Percentiles rank a stretch among this genome's conserved stretches.
Evolutionary conservation across 2,329 filamentous ascomycete species (phyloP).

Genomic region (Ophiostoma pallidulum): DNA sequence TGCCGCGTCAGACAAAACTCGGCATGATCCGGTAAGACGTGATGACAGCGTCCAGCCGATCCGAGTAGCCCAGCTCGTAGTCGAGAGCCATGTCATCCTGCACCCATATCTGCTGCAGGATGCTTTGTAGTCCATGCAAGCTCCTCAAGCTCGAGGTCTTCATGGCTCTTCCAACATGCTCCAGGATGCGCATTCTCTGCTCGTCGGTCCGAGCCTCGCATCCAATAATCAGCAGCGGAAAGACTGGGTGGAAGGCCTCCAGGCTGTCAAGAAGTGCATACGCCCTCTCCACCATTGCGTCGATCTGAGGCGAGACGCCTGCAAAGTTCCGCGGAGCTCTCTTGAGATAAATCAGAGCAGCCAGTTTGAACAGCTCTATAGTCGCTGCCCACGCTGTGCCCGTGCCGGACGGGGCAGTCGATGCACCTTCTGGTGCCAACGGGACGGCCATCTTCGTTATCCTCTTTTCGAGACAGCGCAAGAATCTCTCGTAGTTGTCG

Average conservation of each 20-base stretch:
- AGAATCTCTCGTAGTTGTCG: constrained; percentile 1
- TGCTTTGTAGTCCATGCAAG: constrained; percentile 1
- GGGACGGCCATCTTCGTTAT: not conserved
- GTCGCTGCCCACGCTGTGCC: not conserved
- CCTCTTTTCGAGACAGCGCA: constrained; percentile 5
- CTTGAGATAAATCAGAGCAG: constrained; percentile 8
- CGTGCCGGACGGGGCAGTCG: not conserved
- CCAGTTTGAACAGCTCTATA: constrained; percentile 6
- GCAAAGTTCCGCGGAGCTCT: constrained; percentile 8
- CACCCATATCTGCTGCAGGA: constrained; percentile 8
- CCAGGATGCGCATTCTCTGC: not conserved
- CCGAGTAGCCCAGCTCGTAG: constrained; percentile 6
- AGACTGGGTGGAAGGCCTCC: not conserved
- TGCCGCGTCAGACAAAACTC: constrained; percentile 10
- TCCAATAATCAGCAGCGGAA: constrained; percentile 7
- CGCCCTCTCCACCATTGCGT: constrained; percentile 4
- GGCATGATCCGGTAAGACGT: constrained; percentile 8
- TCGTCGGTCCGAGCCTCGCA: constrained; percentile 8
- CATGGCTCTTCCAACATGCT: constrained; percentile 2
- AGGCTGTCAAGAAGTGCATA: not conserved
- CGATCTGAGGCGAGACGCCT: constrained; percentile 5
- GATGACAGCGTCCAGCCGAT: constrained; percentile 1
- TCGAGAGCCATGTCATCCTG: constrained; percentile 6
- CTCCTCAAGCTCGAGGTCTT: constrained; percentile 1
- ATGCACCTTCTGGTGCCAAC: not conserved